Percentiles rank a stretch among this genome's conserved stretches.
These are phyloP conservation scores for Pseudogymnoascus verrucosus DNA, from an alignment of 2,329 filamentous ascomycete species.

Conservation along the genomic window DNA sequence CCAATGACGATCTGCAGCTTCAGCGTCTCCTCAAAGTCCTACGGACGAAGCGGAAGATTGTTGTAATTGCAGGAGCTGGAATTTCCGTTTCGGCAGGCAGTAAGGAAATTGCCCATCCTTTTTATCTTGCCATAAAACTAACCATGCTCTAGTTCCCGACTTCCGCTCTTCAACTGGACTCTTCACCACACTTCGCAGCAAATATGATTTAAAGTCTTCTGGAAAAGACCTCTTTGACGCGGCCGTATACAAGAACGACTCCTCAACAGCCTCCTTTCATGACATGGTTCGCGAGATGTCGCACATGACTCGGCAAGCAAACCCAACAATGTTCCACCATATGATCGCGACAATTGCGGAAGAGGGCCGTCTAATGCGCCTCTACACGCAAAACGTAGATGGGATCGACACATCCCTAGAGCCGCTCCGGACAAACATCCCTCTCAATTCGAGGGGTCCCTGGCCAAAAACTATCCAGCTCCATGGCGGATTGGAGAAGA, in stretches of 20 bases:
- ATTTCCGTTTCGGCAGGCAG: slow-evolving; percentile 95
- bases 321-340: slow-evolving; percentile 86
- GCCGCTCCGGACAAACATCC: slow-evolving; percentile 72
- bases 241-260: slow-evolving; percentile 89
- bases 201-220: slow-evolving; percentile 86
- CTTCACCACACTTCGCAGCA: slow-evolving; percentile 74
- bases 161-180: slow-evolving; percentile 88
- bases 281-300: slow-evolving; percentile 91
- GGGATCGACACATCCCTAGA: slow-evolving; percentile 80
- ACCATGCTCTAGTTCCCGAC: slow-evolving; percentile 61
- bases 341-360: slow-evolving; percentile 82
- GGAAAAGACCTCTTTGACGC: slow-evolving; percentile 96
- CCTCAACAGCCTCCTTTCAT: slow-evolving; percentile 84
- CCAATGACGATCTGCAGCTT: slow-evolving; percentile 53
- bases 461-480: slow-evolving; percentile 93
- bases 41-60: slow-evolving; percentile 88
- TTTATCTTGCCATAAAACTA: slow-evolving; percentile 18
- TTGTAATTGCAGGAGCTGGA: slow-evolving; percentile 90
- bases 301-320: slow-evolving; percentile 64
- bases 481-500: slow-evolving; percentile 87
- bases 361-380: slow-evolving; percentile 76
- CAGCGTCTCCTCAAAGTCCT: slow-evolving; percentile 66
- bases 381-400: slow-evolving; percentile 97
- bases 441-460: slow-evolving; percentile 72
- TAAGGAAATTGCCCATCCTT: slow-evolving; percentile 42